These are phyloP conservation scores for Umbelopsis sp. DNA, from an alignment of 192 early-diverging fungal species.

Conservation along the genomic window DNA sequence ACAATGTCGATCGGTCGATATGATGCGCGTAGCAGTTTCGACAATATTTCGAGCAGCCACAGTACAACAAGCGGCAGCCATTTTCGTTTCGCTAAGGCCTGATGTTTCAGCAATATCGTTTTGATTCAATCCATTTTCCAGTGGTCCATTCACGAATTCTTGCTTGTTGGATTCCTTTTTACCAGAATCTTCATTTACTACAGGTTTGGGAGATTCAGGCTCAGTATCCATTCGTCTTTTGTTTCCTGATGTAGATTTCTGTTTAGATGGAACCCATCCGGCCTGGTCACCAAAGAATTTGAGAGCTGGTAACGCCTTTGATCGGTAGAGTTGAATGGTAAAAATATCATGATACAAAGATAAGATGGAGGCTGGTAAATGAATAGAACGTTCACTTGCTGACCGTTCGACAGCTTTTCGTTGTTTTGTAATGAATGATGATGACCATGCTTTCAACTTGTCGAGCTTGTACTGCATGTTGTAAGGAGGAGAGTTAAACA, in stretches of 20 bases:
- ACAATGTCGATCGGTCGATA: neutral
- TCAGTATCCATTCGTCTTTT: constrained; percentile 2
- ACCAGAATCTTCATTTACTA: neutral
- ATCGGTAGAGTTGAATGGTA: constrained; percentile 6
- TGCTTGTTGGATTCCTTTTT: neutral
- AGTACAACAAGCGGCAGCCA: constrained; percentile 2
- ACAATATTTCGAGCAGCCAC: constrained; percentile 3
- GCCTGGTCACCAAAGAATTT: constrained; percentile 3
- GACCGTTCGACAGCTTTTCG: neutral
- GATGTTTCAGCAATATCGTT: neutral
- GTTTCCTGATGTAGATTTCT: neutral
- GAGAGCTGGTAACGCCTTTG: constrained; percentile 1
- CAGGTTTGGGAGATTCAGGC: constrained; percentile 7
- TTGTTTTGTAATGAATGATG: neutral
- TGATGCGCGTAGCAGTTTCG: neutral
- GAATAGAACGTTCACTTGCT: neutral
- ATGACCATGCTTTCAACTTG: neutral
- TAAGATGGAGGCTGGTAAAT: constrained; percentile 1
- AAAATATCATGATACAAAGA: constrained; percentile 11
- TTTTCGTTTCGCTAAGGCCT: neutral
- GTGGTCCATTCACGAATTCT: neutral
- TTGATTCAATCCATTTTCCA: neutral
- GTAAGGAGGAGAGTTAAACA: neutral
- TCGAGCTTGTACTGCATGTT: neutral
- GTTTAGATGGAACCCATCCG: constrained; percentile 13